Conservation (phyloP, 2,329 filamentous ascomycete species). For the Trichophyton simii region DNA sequence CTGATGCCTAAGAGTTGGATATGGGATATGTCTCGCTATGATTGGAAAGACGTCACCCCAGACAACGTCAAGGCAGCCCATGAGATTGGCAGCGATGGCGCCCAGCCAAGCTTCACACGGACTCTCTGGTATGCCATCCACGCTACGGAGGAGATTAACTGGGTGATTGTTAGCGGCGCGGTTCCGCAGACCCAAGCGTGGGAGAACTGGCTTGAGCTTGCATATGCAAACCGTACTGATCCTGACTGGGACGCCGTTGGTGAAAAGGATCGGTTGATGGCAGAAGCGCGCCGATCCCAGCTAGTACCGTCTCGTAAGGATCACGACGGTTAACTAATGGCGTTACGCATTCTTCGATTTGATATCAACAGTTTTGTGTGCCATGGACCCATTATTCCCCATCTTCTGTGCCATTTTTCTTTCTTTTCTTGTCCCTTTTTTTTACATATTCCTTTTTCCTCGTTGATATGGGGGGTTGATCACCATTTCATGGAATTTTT, state of each 20-base stretch:
- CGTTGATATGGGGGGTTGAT: too few species aligned
- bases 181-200: constrained; percentile 43
- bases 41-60: constrained; percentile 24
- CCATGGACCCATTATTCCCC: background rate
- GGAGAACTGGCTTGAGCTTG: constrained; percentile 39
- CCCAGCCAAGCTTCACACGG: constrained; percentile 37
- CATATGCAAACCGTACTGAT: constrained; percentile 12
- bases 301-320: background rate
- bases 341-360: background rate
- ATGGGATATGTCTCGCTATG: constrained; percentile 48
- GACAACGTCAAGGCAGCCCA: constrained; percentile 32
- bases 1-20: constrained; percentile 38
- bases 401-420: background rate
- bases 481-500: background rate
- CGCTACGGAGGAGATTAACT: constrained; percentile 41
- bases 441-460: too few species aligned
- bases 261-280: constrained; percentile 6
- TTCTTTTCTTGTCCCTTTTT: background rate
- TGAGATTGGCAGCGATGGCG: background rate
- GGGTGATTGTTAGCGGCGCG: constrained; percentile 42
- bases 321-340: background rate
- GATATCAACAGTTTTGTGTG: background rate
- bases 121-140: constrained; percentile 49
- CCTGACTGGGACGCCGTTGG: constrained; percentile 10
- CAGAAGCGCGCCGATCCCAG: constrained; percentile 1